Conservation (phyloP, 495 filamentous ascomycete genomes). For the Parachaetomium inaequale region DNA sequence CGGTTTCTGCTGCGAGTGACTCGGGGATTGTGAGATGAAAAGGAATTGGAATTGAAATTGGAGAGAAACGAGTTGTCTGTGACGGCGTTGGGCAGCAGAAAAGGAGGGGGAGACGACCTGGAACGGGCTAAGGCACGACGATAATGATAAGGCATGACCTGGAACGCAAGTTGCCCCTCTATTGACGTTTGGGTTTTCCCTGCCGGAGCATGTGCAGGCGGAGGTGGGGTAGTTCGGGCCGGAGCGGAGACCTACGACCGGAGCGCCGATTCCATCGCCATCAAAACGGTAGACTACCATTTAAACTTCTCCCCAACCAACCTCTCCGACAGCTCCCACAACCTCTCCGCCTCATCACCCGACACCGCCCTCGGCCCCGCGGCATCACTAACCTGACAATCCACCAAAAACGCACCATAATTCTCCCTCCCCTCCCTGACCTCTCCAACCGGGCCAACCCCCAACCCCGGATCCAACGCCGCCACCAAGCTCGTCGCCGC, state of each 20-base stretch:
- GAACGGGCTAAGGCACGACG: background rate
- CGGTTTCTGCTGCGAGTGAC: background rate
- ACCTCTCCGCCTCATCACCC: background rate
- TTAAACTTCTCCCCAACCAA: background rate
- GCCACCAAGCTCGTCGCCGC: background rate
- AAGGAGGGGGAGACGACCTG: background rate
- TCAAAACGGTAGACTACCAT: too few species aligned
- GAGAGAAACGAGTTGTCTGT: background rate
- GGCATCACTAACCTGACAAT: background rate
- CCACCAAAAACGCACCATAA: background rate
- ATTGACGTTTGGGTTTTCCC: conserved; percentile 19
- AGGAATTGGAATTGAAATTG: background rate
- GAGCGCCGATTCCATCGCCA: background rate
- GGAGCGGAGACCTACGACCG: background rate
- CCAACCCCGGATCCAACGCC: background rate
- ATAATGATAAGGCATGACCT: conserved; percentile 3
- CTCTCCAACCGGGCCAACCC: background rate
- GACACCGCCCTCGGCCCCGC: background rate
- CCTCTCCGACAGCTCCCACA: conserved; percentile 3
- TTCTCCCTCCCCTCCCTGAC: background rate
- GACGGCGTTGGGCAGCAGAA: conserved; percentile 6
- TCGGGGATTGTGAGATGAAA: background rate
- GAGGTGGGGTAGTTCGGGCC: conserved; percentile 12
- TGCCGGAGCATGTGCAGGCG: background rate
- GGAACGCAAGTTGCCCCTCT: conserved; percentile 19